Base-by-base conservation (phyloP, 495 filamentous ascomycete species). In the Trichoderma asperelloides region DNA sequence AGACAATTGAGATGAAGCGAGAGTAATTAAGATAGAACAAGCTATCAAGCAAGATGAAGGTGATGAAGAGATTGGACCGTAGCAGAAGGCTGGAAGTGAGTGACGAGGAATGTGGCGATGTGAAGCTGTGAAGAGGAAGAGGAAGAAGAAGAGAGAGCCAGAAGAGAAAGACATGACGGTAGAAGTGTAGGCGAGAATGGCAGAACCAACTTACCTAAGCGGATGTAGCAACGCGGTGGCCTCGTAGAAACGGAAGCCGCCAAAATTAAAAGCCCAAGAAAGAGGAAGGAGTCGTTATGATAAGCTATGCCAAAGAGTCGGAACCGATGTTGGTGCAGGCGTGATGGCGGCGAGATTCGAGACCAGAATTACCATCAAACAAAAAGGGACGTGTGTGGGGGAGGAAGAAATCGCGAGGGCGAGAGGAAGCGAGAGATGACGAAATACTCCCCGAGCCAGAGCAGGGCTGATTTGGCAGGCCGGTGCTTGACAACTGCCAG, bases 21-120 rank as follows among this genome's bases (percentile, higher is more conserved):
- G 78, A 68, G 70, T 75, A 78, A 82, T 79, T 78, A 82, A 81
- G 74, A 82, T 81, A 77, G 81, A 81, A 79, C 75, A 75, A 80
- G 80, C 80, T 83, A 80, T 78, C 77, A 71, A 79, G 79, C 81
- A 81, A 82, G 80, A 80, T 80, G 78, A 75, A 73, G 77, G 37
- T 0, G 6, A 49, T 25, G 39, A 49, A 45, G 39, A 30, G 39
- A 80, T 80, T 77, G 75, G 78, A 75, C 68, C 77, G 79, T 72
- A 74, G 72, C 71, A 74, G 73, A 74, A 71, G 64, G 70, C 73
- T 76, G 74, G 71, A 68, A 74, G 74, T 13, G 55, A 60, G 25
- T 30, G 55, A 30, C 55, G 55, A 13, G 55, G 21, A 73, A 75
- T 71, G 74, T 77, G 77, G 40, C 30, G 64, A 65, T 37, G 78